These are phyloP conservation scores for Reticulascus tulasneorum DNA, from an alignment of 2,329 filamentous ascomycete genomes.

Conservation along the genomic window DNA sequence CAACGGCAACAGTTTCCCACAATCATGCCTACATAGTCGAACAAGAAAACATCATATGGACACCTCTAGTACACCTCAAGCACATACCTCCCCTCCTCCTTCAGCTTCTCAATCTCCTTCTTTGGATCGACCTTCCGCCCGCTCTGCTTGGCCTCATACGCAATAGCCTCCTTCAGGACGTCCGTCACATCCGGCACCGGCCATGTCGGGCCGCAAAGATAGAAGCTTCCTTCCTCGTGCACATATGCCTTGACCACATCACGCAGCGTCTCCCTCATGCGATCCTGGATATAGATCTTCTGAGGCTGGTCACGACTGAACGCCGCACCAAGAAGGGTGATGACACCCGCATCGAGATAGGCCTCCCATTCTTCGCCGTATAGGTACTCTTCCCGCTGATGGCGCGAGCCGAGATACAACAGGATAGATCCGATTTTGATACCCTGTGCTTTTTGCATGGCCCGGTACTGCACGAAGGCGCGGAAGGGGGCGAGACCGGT, in stretches of 20 bases:
- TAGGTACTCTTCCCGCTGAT: conserved; percentile 97
- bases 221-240: conserved; percentile 84
- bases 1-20: too few species aligned
- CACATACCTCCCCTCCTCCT: conserved; percentile 92
- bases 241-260: conserved; percentile 87
- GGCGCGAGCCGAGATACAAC: conserved; percentile 92
- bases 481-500: conserved; percentile 98
- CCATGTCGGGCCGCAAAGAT: conserved; percentile 97
- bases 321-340: conserved; percentile 87
- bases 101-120: conserved; percentile 95
- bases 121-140: conserved; percentile 78
- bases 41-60: conserved; percentile 2
- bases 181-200: conserved; percentile 94
- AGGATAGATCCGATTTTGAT: conserved; percentile 91
- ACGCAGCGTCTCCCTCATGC: conserved; percentile 83
- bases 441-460: conserved; percentile 95
- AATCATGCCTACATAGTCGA: too few species aligned
- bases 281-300: conserved; percentile 99
- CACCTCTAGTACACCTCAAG: conserved; percentile 81
- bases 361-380: conserved; percentile 99
- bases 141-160: conserved; percentile 62
- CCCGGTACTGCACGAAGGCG: conserved; percentile 96
- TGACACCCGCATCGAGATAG: conserved; percentile 90
- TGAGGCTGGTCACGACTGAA: conserved; percentile 96
- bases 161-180: conserved; percentile 90